A percentile compares a stretch with the other conserved stretches of the same genome.
These are phyloP conservation scores for Nitzschia sp. DNA, from an alignment of 108 stramenopile genomes.

Conservation along the genomic window DNA sequence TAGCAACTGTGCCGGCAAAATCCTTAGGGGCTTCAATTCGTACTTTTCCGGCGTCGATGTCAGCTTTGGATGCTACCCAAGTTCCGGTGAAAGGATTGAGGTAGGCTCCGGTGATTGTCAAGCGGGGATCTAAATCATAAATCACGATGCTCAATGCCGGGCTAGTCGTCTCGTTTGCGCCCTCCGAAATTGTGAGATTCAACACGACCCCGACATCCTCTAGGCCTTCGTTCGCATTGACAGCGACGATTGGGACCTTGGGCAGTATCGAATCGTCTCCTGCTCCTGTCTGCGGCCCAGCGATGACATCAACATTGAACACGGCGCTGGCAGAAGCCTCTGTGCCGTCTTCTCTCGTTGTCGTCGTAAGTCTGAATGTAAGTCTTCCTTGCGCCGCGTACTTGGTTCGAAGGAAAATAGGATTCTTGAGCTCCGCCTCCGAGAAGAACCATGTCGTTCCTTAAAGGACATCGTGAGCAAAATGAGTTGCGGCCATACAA, in stretches of 20 bases:
- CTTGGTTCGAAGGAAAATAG: too few relatives aligned
- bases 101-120: slow-evolving; percentile 5
- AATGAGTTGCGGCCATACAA: too few relatives aligned
- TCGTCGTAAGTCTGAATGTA: too few relatives aligned
- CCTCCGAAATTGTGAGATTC: neutral
- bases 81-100: neutral
- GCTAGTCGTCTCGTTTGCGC: neutral
- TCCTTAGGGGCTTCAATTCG: neutral
- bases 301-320: neutral
- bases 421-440: too few relatives aligned
- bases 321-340: neutral
- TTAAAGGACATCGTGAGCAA: too few relatives aligned
- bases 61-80: neutral
- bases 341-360: too few relatives aligned
- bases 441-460: too few relatives aligned
- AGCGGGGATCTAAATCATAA: neutral
- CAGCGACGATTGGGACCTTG: neutral
- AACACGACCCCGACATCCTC: neutral
- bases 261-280: neutral
- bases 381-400: too few relatives aligned
- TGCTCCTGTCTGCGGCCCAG: too few relatives aligned
- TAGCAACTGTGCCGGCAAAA: slow-evolving; percentile 4
- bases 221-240: neutral
- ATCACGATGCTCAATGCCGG: slow-evolving; percentile 1
- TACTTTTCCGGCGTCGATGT: neutral